Evolutionary conservation across 179 eudicot genomes (phyloP), one percentile per base, ranked within the genome.

Genomic region (Sideroxylon spinosum): DNA sequence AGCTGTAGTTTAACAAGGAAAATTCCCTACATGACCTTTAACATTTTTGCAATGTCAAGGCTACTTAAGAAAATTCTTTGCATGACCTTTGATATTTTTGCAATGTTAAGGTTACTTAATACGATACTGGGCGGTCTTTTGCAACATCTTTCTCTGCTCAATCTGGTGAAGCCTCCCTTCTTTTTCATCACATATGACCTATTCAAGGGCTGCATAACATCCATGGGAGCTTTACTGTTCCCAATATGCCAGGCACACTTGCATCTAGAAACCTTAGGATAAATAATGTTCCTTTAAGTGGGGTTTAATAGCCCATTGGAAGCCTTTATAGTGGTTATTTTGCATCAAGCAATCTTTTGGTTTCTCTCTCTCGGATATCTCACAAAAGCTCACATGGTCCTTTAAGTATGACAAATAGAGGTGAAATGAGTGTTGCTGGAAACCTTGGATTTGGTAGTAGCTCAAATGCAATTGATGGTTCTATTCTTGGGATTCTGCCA

Each of bases 391-490:
- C 89, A 65, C 97, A 93, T 84, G 98, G 97, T 83, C 93, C 90
- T 82, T 86, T 97, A 25, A 97, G 97, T 78, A 83, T 93, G 78
- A 80, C 89, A 78, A 91, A 86, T 88, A 90, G 99, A 87, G 98
- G 95, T 81, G 97, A 92, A 78, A 93, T 95, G 95, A 84, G 88
- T 86, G 88, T 91, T 84, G 90, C 88, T 71, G 98, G 98, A 84
- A 90, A 78, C 78, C 91, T 91, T 83, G 98, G 93, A 78, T 95
- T 87, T 83, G 88, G 76, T 87, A 86, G 83, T 84, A 88, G 78
- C 82, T 49, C 88, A 61, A 95, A 87, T 84, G 95, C 89, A 49
- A 88, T 89, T 80, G 95, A 94, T 73, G 95, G 95, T 78, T 91
- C 97, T 20, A 86, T 93, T 83, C 95, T 95, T 78, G 98, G 95